Percentiles rank a stretch among this genome's conserved stretches.
Evolutionary conservation across 208 protist species (phyloP).

Genomic region (Acanthamoeba lugdunensis): DNA sequence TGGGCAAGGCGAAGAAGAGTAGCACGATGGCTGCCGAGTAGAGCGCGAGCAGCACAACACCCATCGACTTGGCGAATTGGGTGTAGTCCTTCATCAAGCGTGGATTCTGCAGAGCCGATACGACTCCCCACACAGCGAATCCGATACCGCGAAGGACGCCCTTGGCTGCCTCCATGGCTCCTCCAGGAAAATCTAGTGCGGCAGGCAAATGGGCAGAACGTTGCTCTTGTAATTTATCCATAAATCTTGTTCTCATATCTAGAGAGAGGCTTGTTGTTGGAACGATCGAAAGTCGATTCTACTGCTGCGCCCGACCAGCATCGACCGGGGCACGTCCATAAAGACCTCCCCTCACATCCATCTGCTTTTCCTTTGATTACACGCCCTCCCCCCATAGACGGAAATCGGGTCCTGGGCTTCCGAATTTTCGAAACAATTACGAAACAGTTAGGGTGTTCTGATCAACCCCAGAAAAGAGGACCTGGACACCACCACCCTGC

Average conservation of each 20-base stretch:
- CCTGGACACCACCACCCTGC: no score
- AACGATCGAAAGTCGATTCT: not conserved
- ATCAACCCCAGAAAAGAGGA: no score
- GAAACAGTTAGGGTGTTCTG: no score
- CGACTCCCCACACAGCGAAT: not conserved
- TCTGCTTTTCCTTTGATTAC: constrained; percentile 23
- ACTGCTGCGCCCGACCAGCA: no score
- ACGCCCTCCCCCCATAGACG: no score
- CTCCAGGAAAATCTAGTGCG: not conserved
- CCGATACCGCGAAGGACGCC: not conserved
- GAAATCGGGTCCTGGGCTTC: no score
- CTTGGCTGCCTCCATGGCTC: not conserved
- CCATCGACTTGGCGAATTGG: not conserved
- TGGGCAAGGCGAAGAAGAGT: constrained; percentile 58
- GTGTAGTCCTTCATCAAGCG: constrained; percentile 2
- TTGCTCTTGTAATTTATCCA: not conserved
- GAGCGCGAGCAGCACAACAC: not conserved
- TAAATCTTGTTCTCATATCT: not conserved
- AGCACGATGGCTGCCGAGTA: constrained; percentile 61
- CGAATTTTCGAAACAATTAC: no score
- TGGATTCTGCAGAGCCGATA: constrained; percentile 4
- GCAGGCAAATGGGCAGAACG: not conserved
- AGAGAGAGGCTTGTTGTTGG: not conserved
- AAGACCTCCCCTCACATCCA: not conserved
- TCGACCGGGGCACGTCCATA: no score